phyloP scores from a whole-genome alignment of 345 rosid species.

The Turritis glabra region DNA sequence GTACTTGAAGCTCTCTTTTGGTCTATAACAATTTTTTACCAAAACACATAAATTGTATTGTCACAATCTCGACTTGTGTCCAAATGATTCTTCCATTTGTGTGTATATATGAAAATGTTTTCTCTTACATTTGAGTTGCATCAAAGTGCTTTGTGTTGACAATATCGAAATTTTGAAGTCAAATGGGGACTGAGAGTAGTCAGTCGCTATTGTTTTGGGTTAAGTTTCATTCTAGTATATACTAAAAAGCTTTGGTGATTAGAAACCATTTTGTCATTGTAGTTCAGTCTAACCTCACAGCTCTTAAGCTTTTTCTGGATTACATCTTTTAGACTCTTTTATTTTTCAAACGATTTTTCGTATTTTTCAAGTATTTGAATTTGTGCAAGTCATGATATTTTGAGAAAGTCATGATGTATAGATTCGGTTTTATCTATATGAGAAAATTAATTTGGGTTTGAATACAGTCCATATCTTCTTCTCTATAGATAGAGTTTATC shows the following conservation, averaged over 20 bases:
- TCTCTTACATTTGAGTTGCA: neutral
- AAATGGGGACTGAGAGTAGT: neutral
- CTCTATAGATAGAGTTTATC: too few species aligned
- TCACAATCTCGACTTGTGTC: neutral
- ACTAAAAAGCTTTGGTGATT: neutral
- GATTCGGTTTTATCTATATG: neutral
- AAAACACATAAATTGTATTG: neutral
- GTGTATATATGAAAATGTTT: neutral
- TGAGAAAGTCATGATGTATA: neutral
- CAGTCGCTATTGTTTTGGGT: neutral
- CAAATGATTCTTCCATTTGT: neutral
- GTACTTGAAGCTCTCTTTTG: slow-evolving; percentile 34
- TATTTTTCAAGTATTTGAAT: neutral
- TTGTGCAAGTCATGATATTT: neutral
- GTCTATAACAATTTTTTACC: neutral
- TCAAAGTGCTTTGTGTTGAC: neutral
- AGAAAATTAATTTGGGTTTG: too few species aligned
- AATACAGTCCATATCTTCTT: too few species aligned
- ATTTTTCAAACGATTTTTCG: neutral
- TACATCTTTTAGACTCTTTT: neutral
- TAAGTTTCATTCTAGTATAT: neutral
- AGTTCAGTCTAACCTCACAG: neutral
- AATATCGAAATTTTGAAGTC: neutral
- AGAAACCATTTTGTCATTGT: neutral
- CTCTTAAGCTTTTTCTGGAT: neutral